Evolutionary conservation across 1,284 basidiomycete genomes (phyloP).

Genomic region (Marasmius oreades): DNA sequence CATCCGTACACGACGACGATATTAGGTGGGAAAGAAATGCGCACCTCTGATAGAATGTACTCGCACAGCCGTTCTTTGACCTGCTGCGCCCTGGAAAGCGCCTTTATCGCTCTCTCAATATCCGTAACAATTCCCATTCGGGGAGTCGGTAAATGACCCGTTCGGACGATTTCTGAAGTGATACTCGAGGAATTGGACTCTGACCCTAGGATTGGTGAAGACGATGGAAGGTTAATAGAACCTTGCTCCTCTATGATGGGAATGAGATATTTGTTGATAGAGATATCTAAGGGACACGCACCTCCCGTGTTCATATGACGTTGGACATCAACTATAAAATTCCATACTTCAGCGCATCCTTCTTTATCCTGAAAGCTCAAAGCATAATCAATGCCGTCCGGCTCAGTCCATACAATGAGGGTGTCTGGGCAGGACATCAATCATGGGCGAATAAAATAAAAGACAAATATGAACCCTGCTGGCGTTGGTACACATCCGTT

Average conservation of each 20-base stretch:
- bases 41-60: slow-evolving; percentile 75
- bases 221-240: slow-evolving; percentile 36
- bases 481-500: slow-evolving; percentile 87
- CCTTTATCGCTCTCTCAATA: slow-evolving; percentile 74
- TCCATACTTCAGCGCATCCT: slow-evolving; percentile 97
- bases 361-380: slow-evolving; percentile 96
- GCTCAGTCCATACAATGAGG: slow-evolving; percentile 98
- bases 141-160: slow-evolving; percentile 69
- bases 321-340: slow-evolving; percentile 95
- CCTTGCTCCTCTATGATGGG: slow-evolving; percentile 38
- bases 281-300: slow-evolving; percentile 29
- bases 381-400: slow-evolving; percentile 91
- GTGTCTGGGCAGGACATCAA: slow-evolving; percentile 63
- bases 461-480: slow-evolving; percentile 63
- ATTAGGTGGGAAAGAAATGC: slow-evolving; percentile 21
- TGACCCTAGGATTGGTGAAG: slow-evolving; percentile 55
- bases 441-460: slow-evolving; percentile 21
- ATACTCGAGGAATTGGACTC: slow-evolving; percentile 52
- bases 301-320: slow-evolving; percentile 69
- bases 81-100: slow-evolving; percentile 57
- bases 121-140: slow-evolving; percentile 70
- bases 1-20: slow-evolving; percentile 2
- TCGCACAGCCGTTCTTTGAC: slow-evolving; percentile 81
- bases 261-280: slow-evolving; percentile 11
- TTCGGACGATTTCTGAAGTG: slow-evolving; percentile 60